A percentile compares a stretch with the other conserved stretches of the same genome.
Evolutionary conservation across 352 stramenopile species (phyloP).

Genomic region (Phytophthora quininea): DNA sequence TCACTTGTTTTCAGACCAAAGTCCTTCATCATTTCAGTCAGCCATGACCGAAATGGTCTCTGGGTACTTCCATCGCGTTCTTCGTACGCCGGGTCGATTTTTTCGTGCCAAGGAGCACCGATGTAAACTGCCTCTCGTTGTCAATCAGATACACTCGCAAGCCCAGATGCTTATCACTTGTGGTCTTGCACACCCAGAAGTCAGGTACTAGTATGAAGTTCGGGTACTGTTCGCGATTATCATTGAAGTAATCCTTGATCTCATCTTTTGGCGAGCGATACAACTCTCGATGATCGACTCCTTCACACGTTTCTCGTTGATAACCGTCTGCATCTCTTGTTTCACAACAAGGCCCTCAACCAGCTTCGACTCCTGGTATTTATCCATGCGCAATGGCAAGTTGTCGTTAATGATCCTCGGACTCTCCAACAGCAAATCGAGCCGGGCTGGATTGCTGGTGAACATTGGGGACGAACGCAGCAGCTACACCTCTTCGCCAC

Average conservation of each 20-base stretch:
- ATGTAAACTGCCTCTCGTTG: background rate
- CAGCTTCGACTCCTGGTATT: constrained; percentile 1
- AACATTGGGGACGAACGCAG: background rate
- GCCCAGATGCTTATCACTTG: background rate
- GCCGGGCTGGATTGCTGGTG: background rate
- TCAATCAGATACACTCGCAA: background rate
- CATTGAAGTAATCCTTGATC: background rate
- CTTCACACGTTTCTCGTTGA: background rate
- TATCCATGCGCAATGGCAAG: background rate
- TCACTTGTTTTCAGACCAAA: background rate
- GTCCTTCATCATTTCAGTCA: background rate
- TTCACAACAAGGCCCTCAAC: background rate
- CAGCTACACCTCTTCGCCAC: background rate
- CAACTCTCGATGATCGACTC: background rate
- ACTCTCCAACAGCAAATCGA: background rate
- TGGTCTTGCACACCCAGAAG: background rate
- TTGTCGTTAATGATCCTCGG: constrained; percentile 2
- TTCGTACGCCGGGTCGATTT: background rate
- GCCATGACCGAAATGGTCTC: background rate
- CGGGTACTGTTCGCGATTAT: background rate
- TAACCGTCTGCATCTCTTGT: background rate
- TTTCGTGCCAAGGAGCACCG: background rate
- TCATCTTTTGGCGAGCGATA: background rate
- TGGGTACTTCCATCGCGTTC: background rate
- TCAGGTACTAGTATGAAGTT: background rate